Evolutionary conservation across 2,329 filamentous ascomycete genomes (phyloP).

Genomic region (Aspergillus sp.): DNA sequence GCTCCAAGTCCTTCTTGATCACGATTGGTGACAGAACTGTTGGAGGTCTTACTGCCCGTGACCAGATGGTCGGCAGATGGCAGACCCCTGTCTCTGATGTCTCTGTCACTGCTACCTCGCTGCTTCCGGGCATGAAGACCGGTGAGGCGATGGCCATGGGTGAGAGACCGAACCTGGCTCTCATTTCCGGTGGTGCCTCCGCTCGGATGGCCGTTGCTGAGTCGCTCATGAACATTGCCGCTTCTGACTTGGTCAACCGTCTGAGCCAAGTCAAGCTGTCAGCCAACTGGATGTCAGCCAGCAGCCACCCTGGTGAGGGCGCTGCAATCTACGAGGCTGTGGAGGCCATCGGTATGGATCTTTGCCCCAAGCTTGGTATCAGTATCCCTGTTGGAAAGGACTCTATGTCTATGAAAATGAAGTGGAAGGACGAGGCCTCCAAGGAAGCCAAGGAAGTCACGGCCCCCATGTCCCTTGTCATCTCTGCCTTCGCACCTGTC

Average conservation of each 20-base stretch:
- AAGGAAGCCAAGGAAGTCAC: constrained; percentile 76
- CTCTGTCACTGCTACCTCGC: constrained; percentile 79
- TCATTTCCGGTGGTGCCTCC: constrained; percentile 84
- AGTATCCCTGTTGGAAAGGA: constrained; percentile 97
- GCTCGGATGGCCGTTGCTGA: constrained; percentile 96
- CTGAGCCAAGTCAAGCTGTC: constrained; percentile 78
- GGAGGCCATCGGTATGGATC: constrained; percentile 81
- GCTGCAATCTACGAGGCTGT: constrained; percentile 91
- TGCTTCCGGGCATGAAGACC: constrained; percentile 63
- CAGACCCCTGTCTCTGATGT: constrained; percentile 91
- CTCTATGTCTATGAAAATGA: constrained; percentile 98
- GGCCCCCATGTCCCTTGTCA: constrained; percentile 81
- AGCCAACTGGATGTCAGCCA: constrained; percentile 99
- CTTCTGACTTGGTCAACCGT: constrained; percentile 65
- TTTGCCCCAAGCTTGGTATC: constrained; percentile 84
- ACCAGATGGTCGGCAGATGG: constrained; percentile 96
- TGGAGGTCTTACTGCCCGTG: constrained; percentile 77
- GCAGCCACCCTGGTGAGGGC: constrained; percentile 84
- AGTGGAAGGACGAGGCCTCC: constrained; percentile 69
- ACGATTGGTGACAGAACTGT: constrained; percentile 93
- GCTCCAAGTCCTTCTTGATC: constrained; percentile 96
- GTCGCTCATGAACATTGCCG: constrained; percentile 85
- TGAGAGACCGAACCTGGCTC: constrained; percentile 78
- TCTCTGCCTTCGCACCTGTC: constrained; percentile 84
- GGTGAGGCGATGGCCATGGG: constrained; percentile 99